Conservation (phyloP, 306 rosid genomes). For the Medicago lupulina region DNA sequence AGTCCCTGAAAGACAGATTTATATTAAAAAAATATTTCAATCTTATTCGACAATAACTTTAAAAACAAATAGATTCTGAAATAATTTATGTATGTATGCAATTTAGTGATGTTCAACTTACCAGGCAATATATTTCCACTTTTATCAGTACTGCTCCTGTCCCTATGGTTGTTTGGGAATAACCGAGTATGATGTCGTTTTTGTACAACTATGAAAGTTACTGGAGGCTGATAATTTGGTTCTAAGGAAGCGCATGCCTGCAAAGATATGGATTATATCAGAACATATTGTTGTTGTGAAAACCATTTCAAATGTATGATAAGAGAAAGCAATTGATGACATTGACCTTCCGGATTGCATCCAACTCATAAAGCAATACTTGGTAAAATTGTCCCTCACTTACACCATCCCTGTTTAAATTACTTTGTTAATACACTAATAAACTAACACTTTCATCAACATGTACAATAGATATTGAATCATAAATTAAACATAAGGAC, state of each 20-base stretch:
- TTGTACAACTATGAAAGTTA: constrained; percentile 89
- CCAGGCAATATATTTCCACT: constrained; percentile 97
- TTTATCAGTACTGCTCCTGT: constrained; percentile 75
- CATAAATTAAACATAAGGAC: constrained; percentile 42
- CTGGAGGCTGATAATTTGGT: constrained; percentile 95
- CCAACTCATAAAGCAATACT: constrained; percentile 88
- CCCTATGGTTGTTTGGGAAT: constrained; percentile 79
- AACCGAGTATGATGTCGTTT: constrained; percentile 93
- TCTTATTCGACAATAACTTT: neutral
- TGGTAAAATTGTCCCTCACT: constrained; percentile 98
- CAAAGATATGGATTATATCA: neutral
- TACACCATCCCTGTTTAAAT: constrained; percentile 83
- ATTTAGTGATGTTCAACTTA: constrained; percentile 27
- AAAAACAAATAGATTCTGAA: neutral
- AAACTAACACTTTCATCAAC: neutral
- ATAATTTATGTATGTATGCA: neutral
- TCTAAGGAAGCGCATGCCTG: constrained; percentile 96
- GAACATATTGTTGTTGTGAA: neutral
- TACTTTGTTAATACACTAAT: constrained; percentile 5
- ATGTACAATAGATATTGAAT: constrained; percentile 1
- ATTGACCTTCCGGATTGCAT: constrained; percentile 86
- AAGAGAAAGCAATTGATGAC: neutral
- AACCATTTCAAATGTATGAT: neutral
- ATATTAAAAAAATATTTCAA: neutral
- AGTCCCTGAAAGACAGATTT: constrained; percentile 61